Evolutionary conservation across 257 asterid genomes (phyloP).

Genomic region (Primulina tabacum): DNA sequence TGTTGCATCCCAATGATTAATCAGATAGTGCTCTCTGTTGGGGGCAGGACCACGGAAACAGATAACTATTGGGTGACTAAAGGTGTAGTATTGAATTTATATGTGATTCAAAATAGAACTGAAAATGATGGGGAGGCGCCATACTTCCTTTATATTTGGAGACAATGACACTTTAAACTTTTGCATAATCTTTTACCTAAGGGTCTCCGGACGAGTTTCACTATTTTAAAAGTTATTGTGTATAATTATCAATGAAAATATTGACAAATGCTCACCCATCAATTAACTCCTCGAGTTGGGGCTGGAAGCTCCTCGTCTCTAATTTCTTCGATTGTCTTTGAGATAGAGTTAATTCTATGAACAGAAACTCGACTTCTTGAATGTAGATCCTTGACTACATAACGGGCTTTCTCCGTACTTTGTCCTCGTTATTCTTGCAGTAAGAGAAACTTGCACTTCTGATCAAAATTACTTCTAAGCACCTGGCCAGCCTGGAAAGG

Average conservation of each 20-base stretch:
- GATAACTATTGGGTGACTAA: slow-evolving; percentile 52
- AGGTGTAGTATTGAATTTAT: slow-evolving; percentile 82
- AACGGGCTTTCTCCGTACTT: slow-evolving; percentile 74
- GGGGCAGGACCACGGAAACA: too few relatives aligned
- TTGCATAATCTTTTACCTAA: too few relatives aligned
- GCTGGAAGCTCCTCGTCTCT: slow-evolving; percentile 95
- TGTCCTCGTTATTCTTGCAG: slow-evolving; percentile 76
- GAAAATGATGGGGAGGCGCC: slow-evolving; percentile 2
- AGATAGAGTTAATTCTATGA: slow-evolving; percentile 79
- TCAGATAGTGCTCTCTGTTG: too few relatives aligned
- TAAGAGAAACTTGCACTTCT: slow-evolving; percentile 71
- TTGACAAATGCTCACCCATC: slow-evolving; percentile 48
- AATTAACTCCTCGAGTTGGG: slow-evolving; percentile 96
- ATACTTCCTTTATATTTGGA: too few relatives aligned
- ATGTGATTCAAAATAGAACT: slow-evolving; percentile 77
- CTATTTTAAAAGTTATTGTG: too few relatives aligned
- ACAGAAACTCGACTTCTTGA: slow-evolving; percentile 86
- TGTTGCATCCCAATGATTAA: too few relatives aligned
- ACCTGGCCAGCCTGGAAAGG: slow-evolving; percentile 68
- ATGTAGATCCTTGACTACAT: slow-evolving; percentile 85
- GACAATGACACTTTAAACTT: too few relatives aligned
- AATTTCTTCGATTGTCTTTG: slow-evolving; percentile 84
- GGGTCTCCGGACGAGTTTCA: too few relatives aligned
- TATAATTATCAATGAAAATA: too few relatives aligned
- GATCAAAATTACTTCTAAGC: slow-evolving; percentile 65